phyloP scores from a whole-genome alignment of 2,329 filamentous ascomycete species.

The Pyrenochaeta sp. region DNA sequence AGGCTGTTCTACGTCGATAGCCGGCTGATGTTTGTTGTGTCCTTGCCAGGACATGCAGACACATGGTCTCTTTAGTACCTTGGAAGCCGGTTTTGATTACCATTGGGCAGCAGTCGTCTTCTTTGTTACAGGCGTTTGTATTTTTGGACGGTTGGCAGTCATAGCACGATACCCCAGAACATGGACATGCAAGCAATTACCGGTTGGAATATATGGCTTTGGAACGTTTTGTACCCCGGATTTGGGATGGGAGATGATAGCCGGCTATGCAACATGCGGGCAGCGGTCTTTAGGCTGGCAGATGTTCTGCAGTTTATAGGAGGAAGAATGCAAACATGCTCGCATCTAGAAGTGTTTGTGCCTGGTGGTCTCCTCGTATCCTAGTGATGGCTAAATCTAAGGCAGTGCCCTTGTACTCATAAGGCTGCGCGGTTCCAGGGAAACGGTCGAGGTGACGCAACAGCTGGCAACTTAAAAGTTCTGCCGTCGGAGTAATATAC shows the following conservation, averaged over 20 bases:
- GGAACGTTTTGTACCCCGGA: conserved; percentile 8
- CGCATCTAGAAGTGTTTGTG: conserved; percentile 5
- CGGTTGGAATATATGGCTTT: background rate
- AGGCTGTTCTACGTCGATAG: background rate
- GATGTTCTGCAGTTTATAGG: conserved; percentile 4
- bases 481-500: conserved; percentile 17
- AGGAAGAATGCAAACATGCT: conserved; percentile 5
- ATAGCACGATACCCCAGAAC: conserved; percentile 26
- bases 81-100: conserved; percentile 3
- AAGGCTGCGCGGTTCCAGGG: conserved; percentile 21
- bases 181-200: conserved; percentile 11
- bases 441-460: conserved; percentile 21
- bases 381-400: conserved; percentile 18
- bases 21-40: conserved; percentile 5
- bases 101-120: background rate
- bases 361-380: conserved; percentile 1
- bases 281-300: conserved; percentile 16
- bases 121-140: conserved; percentile 12
- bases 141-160: conserved; percentile 11
- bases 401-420: conserved; percentile 8
- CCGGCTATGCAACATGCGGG: conserved; percentile 5
- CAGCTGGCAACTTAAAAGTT: conserved; percentile 14
- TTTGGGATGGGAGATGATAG: conserved; percentile 1
- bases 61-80: conserved; percentile 8
- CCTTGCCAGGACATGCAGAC: background rate